A percentile compares a stretch with the other conserved stretches of the same genome.
phyloP scores from a whole-genome alignment of 257 asterid species.

The Ocimum tenuiflorum region DNA sequence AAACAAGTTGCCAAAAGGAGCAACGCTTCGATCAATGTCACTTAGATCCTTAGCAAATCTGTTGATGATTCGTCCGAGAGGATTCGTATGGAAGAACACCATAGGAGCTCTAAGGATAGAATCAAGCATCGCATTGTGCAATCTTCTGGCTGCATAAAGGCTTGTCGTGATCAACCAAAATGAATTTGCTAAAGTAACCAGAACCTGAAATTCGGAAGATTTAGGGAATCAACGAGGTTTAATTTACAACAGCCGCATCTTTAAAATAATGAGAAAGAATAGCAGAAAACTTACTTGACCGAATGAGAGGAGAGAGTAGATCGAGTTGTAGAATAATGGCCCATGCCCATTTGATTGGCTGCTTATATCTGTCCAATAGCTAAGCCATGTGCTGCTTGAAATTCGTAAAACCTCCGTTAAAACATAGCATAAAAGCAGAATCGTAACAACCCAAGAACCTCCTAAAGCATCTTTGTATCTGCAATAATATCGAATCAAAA shows the following conservation, averaged over 20 bases:
- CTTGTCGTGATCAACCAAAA: conserved; percentile 93
- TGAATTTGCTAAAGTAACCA: conserved; percentile 65
- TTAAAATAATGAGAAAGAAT: background rate
- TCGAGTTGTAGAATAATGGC: conserved; percentile 57
- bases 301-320: conserved; percentile 60
- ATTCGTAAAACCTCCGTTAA: conserved; percentile 61
- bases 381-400: conserved; percentile 90
- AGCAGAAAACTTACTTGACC: conserved; percentile 56
- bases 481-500: conserved; percentile 23
- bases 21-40: conserved; percentile 86
- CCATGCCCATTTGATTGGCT: conserved; percentile 30
- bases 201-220: conserved; percentile 44
- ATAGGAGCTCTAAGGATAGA: conserved; percentile 93
- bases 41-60: conserved; percentile 92
- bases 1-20: conserved; percentile 71
- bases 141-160: conserved; percentile 73
- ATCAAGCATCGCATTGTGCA: conserved; percentile 70
- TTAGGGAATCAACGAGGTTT: conserved; percentile 8
- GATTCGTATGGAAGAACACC: conserved; percentile 96
- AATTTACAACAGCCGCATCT: background rate
- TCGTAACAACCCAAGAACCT: conserved; percentile 78
- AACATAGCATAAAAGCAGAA: conserved; percentile 58
- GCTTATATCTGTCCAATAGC: conserved; percentile 70
- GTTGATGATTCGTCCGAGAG: conserved; percentile 86
- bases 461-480: conserved; percentile 90